These are phyloP conservation scores for Boletus sp. DNA, from an alignment of 768 basidiomycete genomes.

Conservation along the genomic window DNA sequence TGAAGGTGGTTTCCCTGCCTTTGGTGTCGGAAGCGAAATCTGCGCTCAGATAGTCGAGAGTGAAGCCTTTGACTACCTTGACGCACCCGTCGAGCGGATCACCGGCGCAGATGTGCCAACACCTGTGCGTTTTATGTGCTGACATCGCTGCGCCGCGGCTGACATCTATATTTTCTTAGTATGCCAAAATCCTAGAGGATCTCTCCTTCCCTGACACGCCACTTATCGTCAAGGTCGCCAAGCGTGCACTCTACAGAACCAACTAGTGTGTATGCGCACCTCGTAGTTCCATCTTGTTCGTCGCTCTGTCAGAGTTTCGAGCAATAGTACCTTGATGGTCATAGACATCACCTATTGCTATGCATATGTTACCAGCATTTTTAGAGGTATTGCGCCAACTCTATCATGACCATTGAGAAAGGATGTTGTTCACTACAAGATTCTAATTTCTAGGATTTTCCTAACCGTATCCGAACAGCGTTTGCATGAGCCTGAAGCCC, in stretches of 20 bases:
- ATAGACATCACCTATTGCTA: conserved; percentile 16
- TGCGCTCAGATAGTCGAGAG: conserved; percentile 97
- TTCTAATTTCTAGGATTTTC: conserved; percentile 3
- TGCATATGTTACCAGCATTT: conserved; percentile 12
- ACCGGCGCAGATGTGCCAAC: conserved; percentile 98
- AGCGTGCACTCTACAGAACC: conserved; percentile 87
- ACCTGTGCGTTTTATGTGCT: conserved; percentile 56
- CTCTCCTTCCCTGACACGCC: conserved; percentile 93
- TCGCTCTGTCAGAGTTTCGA: conserved; percentile 11
- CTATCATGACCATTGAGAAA: neutral
- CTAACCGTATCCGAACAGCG: conserved; percentile 84
- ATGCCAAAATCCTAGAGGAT: conserved; percentile 84
- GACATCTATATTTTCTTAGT: conserved; percentile 44
- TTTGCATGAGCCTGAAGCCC: conserved; percentile 94
- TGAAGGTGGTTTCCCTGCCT: conserved; percentile 98
- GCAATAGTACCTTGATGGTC: conserved; percentile 17
- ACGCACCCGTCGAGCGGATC: conserved; percentile 95
- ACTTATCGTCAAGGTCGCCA: conserved; percentile 90
- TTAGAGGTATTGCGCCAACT: conserved; percentile 6
- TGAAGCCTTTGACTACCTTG: conserved; percentile 97
- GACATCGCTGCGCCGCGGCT: conserved; percentile 9
- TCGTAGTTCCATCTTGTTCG: conserved; percentile 10
- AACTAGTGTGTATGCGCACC: conserved; percentile 46
- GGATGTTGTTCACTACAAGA: neutral
- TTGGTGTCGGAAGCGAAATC: conserved; percentile 98